These are phyloP conservation scores for Amorphotheca resinae DNA, from an alignment of 495 filamentous ascomycete species.

Conservation along the genomic window DNA sequence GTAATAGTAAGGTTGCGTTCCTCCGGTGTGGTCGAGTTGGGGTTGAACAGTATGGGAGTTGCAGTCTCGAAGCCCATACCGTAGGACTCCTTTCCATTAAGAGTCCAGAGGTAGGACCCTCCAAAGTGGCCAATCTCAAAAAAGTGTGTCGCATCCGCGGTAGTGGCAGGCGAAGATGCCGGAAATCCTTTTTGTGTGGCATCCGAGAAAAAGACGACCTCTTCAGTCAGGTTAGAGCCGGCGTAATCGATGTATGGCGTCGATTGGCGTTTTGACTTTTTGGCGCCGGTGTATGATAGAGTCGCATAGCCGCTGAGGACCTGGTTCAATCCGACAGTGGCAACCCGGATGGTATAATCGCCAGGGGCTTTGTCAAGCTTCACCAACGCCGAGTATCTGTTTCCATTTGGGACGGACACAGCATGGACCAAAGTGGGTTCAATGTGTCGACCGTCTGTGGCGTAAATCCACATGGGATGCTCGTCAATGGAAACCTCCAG, in stretches of 20 bases:
- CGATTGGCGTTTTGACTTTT: not conserved
- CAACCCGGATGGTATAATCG: constrained; percentile 29
- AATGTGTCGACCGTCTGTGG: constrained; percentile 32
- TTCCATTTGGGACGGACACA: constrained; percentile 26
- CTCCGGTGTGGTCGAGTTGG: constrained; percentile 19
- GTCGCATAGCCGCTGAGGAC: not conserved
- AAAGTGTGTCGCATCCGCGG: constrained; percentile 29
- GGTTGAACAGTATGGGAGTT: constrained; percentile 32
- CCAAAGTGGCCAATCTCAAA: constrained; percentile 28
- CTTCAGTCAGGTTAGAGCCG: not conserved
- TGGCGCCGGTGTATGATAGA: not conserved
- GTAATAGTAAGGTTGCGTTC: constrained; percentile 30
- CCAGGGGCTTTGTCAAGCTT: constrained; percentile 23
- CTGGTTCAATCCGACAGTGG: constrained; percentile 2
- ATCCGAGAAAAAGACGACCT: not conserved
- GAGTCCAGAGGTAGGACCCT: constrained; percentile 33
- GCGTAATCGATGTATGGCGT: not conserved
- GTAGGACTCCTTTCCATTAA: constrained; percentile 27
- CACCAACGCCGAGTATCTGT: constrained; percentile 30
- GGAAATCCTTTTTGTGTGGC: not conserved
- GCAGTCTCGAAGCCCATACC: constrained; percentile 15
- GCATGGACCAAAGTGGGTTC: constrained; percentile 26
- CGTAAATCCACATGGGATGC: constrained; percentile 31
- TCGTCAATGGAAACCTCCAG: constrained; percentile 30
- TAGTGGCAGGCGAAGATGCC: constrained; percentile 22